Evolutionary conservation across 75 land plant genomes (phyloP).

Genomic region (Pinus taeda): DNA sequence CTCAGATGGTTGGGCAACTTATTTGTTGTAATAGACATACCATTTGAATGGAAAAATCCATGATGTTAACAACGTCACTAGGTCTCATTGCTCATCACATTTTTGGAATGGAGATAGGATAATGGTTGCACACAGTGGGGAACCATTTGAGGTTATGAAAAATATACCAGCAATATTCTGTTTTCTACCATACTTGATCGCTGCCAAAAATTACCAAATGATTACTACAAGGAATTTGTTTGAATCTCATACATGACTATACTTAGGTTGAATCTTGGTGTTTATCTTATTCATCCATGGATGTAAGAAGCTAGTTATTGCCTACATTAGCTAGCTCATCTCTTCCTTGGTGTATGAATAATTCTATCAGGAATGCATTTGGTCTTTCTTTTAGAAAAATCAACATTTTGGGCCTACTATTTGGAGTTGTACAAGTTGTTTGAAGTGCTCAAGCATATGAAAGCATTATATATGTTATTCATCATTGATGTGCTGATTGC

Average conservation of each 20-base stretch:
- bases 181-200: constrained; percentile 90
- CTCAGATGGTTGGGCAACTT: constrained; percentile 99
- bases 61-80: constrained; percentile 75
- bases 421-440: no score
- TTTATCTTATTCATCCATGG: constrained; percentile 85
- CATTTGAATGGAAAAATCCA: constrained; percentile 93
- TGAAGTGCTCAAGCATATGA: no score
- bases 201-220: constrained; percentile 79
- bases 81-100: constrained; percentile 94
- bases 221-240: constrained; percentile 85
- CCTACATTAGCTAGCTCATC: constrained; percentile 57
- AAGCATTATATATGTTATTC: no score
- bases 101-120: constrained; percentile 97
- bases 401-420: no score
- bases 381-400: no score
- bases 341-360: no score
- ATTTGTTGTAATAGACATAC: constrained; percentile 96
- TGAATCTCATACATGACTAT: constrained; percentile 75
- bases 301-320: constrained; percentile 72
- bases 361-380: no score
- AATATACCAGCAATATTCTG: constrained; percentile 74
- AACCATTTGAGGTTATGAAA: constrained; percentile 76
- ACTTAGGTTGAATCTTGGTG: constrained; percentile 69
- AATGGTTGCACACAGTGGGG: constrained; percentile 63
- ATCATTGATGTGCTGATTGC: no score